A percentile compares a stretch with the other conserved stretches of the same genome.
These are phyloP conservation scores for Linnemannia elongata DNA, from an alignment of 192 early-diverging fungal species.

Conservation along the genomic window DNA sequence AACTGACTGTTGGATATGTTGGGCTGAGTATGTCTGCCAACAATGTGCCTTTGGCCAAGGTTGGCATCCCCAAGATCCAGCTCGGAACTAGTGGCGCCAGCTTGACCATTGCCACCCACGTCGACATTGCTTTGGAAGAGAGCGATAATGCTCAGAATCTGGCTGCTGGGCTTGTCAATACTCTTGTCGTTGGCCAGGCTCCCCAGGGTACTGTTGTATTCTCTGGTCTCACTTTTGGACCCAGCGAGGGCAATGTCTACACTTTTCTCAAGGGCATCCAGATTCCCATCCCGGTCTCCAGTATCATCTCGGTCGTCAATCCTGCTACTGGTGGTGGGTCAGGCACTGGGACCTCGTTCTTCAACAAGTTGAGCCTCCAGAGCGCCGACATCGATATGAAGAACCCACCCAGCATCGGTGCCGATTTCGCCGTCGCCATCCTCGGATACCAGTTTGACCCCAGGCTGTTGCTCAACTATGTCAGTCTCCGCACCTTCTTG, in stretches of 20 bases:
- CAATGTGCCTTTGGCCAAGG: constrained; percentile 15
- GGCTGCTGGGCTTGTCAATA: constrained; percentile 15
- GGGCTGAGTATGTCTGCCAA: constrained; percentile 19
- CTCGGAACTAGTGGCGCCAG: constrained; percentile 14
- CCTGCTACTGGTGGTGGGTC: constrained; percentile 4
- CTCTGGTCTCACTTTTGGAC: constrained; percentile 33
- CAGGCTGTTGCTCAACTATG: constrained; percentile 47
- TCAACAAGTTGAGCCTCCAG: constrained; percentile 24
- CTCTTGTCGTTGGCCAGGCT: constrained; percentile 22
- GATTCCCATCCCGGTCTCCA: constrained; percentile 28
- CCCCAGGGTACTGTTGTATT: constrained; percentile 20
- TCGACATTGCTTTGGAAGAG: constrained; percentile 22
- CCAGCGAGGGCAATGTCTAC: constrained; percentile 23
- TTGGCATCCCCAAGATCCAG: constrained; percentile 25
- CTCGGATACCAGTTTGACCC: constrained; percentile 42
- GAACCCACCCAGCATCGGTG: constrained; percentile 47
- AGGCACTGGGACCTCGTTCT: constrained; percentile 2
- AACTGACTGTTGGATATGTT: constrained; percentile 33
- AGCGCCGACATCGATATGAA: constrained; percentile 48
- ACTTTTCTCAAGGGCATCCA: constrained; percentile 39
- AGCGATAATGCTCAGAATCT: constrained; percentile 17
- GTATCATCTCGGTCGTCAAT: constrained; percentile 17
- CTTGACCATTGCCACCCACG: constrained; percentile 17
- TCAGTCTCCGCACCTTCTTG: constrained; percentile 45
- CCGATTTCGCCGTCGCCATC: constrained; percentile 32